phyloP scores from a whole-genome alignment of 352 stramenopile genomes.

The Pythium pectinolyticum region DNA sequence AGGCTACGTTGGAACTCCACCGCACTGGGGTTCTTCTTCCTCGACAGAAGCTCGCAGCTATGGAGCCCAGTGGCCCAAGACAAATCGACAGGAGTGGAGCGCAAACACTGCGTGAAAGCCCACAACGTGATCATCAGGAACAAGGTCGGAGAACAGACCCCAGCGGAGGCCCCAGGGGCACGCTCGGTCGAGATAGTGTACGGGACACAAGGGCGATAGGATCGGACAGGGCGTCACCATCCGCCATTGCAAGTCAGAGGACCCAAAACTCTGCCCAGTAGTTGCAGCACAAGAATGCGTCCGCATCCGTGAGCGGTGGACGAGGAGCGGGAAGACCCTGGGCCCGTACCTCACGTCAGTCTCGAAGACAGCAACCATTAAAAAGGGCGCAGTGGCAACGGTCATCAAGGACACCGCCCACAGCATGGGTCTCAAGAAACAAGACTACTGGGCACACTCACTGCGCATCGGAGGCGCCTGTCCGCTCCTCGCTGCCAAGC shows the following conservation, averaged over 20 bases:
- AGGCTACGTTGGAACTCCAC: slow-evolving; percentile 15
- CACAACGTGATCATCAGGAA: slow-evolving; percentile 10
- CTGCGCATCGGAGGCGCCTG: slow-evolving; percentile 26
- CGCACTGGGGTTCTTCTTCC: slow-evolving; percentile 29
- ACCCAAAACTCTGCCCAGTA: slow-evolving; percentile 16
- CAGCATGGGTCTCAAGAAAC: slow-evolving; percentile 2
- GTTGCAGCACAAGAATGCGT: slow-evolving; percentile 15
- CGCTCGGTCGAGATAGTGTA: slow-evolving; percentile 9
- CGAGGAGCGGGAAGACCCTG: neutral
- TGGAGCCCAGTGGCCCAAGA: too few species aligned
- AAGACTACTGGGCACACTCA: slow-evolving; percentile 26
- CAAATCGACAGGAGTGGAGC: neutral
- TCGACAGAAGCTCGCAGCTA: slow-evolving; percentile 27
- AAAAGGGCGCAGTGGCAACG: slow-evolving; percentile 14
- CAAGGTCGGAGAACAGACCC: neutral
- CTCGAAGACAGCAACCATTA: slow-evolving; percentile 14
- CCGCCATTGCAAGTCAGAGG: slow-evolving; percentile 12
- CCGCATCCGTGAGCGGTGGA: neutral
- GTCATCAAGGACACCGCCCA: slow-evolving; percentile 22
- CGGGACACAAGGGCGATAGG: slow-evolving; percentile 10
- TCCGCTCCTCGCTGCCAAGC: slow-evolving; percentile 23
- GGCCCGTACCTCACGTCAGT: too few species aligned
- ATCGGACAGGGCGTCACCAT: slow-evolving; percentile 7
- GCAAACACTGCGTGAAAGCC: slow-evolving; percentile 6
- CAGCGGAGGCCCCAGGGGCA: neutral